Percentiles rank a stretch among this genome's conserved stretches.
Evolutionary conservation across 2,329 filamentous ascomycete species (phyloP).

Genomic region (Colletotrichum sidae): DNA sequence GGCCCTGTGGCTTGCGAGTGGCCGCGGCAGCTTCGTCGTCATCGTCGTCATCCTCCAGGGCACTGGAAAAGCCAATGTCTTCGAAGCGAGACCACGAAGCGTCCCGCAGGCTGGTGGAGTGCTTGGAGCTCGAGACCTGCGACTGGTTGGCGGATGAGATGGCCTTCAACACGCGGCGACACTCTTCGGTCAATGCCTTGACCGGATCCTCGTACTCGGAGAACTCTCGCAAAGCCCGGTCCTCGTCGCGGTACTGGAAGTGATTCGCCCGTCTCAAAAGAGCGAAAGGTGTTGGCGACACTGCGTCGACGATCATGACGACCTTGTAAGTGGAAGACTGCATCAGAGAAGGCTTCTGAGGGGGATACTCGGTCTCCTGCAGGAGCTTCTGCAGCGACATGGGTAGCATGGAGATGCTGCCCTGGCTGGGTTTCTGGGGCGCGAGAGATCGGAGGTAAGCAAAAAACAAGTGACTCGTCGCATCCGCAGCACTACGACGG

Average conservation of each 20-base stretch:
- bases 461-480: constrained; percentile 97
- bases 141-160: constrained; percentile 93
- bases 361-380: constrained; percentile 94
- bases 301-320: constrained; percentile 94
- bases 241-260: constrained; percentile 93
- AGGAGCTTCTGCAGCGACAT: constrained; percentile 91
- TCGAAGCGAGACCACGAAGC: constrained; percentile 98
- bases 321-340: constrained; percentile 87
- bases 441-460: constrained; percentile 92
- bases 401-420: constrained; percentile 86
- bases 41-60: constrained; percentile 77
- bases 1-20: constrained; percentile 56
- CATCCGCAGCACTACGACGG: constrained; percentile 82
- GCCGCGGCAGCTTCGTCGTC: constrained; percentile 66
- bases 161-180: constrained; percentile 86
- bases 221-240: constrained; percentile 85
- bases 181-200: constrained; percentile 90
- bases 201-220: constrained; percentile 91
- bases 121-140: constrained; percentile 75
- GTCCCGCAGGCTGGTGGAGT: constrained; percentile 80
- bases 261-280: constrained; percentile 90
- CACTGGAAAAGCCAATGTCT: constrained; percentile 88
- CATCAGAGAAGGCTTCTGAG: constrained; percentile 79
- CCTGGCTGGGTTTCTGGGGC: constrained; percentile 80
- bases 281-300: constrained; percentile 94